Base-by-base conservation (phyloP, 805 yeast genomes). In the Saturnispora galanensis region DNA sequence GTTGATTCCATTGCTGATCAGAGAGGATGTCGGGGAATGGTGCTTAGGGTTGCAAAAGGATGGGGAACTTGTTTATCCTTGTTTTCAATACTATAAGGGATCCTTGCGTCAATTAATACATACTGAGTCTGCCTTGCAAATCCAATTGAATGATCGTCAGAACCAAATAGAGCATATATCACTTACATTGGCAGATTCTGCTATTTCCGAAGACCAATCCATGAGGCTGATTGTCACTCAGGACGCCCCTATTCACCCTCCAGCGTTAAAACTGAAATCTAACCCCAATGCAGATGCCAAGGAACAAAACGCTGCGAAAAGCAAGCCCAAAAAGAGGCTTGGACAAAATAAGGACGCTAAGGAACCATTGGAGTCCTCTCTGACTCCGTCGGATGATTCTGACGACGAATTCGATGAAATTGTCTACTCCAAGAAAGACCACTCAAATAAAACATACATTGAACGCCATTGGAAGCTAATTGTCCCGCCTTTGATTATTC, bases 381-480 rank as follows among this genome's bases (percentile, higher is more conserved):
- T 13, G 8, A 15, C 13, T 6, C 28, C 32, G 9, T 5, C 28
- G 11, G 33, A 31, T 10, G 9, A 32, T 2, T 35, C 31, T 2
- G 43, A 31, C 21, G 15, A 35, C n/a, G 49, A 47, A 9, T 50
- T 50, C 26, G 36, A 44, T 12, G 53, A 50, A 35, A 35, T 44
- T 9, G n/a, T 44, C 5, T 9, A 35, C 9, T 42, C 47, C 8
- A 16, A n/a, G 11, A n/a, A 28, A 16, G 37, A 35, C 28, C 32
- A 39, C 2, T 45, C 38, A 7, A 62, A 63, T 30, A 59, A 64
- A 42, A 70, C 79, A 5, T 77, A 76, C 59, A 61, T 78, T 13
- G 82, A 77, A 55, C 71, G 72, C 56, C 72, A 79, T 59, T 79
- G 84, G 84, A 66, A 75, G 69, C 77, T 73, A 57, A 63, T 79